Conservation (phyloP, 208 protist species). For the Leishmania amazonensis region DNA sequence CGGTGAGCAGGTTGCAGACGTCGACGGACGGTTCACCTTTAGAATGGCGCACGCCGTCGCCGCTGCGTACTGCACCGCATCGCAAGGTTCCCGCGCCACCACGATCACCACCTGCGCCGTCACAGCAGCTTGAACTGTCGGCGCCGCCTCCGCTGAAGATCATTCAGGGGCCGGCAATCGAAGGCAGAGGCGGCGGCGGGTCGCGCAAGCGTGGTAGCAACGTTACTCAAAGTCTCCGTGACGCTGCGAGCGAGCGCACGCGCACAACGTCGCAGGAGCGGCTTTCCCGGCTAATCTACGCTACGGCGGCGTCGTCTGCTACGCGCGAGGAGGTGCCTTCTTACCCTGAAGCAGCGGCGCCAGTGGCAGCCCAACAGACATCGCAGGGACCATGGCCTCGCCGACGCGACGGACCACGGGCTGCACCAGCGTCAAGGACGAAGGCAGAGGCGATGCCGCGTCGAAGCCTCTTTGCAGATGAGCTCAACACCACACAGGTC, state of each 20-base stretch:
- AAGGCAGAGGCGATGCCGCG: background rate
- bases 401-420: too few relatives aligned
- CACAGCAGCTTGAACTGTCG: too few relatives aligned
- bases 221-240: background rate
- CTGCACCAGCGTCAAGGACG: background rate
- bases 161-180: background rate
- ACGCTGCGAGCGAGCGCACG: background rate
- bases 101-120: background rate
- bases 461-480: background rate
- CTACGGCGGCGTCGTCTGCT: background rate
- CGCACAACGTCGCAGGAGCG: background rate
- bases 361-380: background rate
- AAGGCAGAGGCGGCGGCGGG: background rate
- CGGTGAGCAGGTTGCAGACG: background rate
- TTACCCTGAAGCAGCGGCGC: background rate
- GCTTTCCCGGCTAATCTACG: background rate
- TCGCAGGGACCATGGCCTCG: too few relatives aligned
- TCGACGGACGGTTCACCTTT: background rate
- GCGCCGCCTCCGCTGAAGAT: background rate
- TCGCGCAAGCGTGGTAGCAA: background rate
- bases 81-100: background rate
- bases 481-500: background rate
- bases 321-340: background rate
- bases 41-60: slow-evolving; percentile 16
- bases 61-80: slow-evolving; percentile 14